Base-by-base conservation (phyloP, 306 rosid genomes). In the Prunus fruticosa region DNA sequence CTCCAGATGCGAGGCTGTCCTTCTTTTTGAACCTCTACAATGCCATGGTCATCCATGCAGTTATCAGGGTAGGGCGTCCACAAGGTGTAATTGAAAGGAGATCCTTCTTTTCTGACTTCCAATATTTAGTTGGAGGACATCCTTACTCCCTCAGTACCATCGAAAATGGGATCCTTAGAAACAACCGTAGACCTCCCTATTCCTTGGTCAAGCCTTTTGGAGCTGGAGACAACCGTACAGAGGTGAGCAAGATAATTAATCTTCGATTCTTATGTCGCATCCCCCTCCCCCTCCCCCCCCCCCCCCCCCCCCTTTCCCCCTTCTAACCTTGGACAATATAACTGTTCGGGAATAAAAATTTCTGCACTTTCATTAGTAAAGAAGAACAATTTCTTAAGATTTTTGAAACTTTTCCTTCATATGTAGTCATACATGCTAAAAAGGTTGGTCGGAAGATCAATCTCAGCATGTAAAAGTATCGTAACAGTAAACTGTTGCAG, bases 31-130 rank as follows among this genome's bases (percentile, higher is more conserved):
- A 96, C 90, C 78, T 96, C 81, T 91, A 91, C 82, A 96, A 96
- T 83, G 99, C 97, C 34, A 96, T 92, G 98, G 93, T 89, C 45
- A 92, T 96, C 75, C 99, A 96, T 85, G 97, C 92, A 6, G 69
- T 90, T 27, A 89, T 87, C 45, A 86, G 85, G 43, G 62, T 87
- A 52, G 99, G 99, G 62, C 76, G 83, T 57, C 93, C 96, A 15
- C 91, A 91, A 80, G 88, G 93, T 67, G 74, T 89, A 15, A 86
- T 92, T 32, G 97, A 96, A 79, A 86, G 97, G 81, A 92, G 89
- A 85, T 87, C 88, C 67, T 93, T 96, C 87, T 88, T 76, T 79
- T 83, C 88, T 25, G 89, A 91, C 61, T 96, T 96, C 77, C 89
- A 79, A 56, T 96, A 96, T 80, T 38, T 96, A 60, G 83, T 96